These are phyloP conservation scores for Penicillium sp. DNA, from an alignment of 2,329 filamentous ascomycete genomes.

Conservation along the genomic window DNA sequence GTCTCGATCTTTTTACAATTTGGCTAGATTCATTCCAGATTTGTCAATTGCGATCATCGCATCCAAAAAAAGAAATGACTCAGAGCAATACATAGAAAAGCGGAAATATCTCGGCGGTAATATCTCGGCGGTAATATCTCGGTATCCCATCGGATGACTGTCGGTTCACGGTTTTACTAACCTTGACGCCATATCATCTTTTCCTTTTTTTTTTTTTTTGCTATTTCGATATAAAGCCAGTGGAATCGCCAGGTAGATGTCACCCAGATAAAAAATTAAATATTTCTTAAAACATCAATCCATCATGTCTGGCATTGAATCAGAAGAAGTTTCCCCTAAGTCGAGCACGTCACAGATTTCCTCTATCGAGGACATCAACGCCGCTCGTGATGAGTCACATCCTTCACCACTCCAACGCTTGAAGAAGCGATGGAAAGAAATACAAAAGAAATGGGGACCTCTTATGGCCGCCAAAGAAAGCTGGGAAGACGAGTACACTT, in stretches of 20 bases:
- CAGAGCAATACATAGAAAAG: neutral
- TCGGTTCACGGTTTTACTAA: constrained; percentile 5
- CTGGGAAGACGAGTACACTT: constrained; percentile 25
- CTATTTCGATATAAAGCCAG: constrained; percentile 4
- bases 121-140: constrained; percentile 3
- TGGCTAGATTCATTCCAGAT: neutral
- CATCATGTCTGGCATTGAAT: neutral
- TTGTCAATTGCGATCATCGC: neutral
- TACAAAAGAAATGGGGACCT: constrained; percentile 19
- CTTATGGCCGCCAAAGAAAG: constrained; percentile 21
- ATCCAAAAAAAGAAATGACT: neutral
- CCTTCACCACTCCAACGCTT: constrained; percentile 3
- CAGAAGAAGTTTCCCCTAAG: neutral
- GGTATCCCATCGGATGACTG: neutral
- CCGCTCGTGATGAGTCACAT: neutral
- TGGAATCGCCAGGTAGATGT: neutral
- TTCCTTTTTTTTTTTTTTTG: neutral
- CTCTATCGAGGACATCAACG: constrained; percentile 1
- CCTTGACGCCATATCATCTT: neutral
- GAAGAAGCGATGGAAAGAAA: constrained; percentile 9
- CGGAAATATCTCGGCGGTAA: neutral
- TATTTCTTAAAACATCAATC: neutral
- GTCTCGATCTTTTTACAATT: neutral
- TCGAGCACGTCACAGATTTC: neutral
- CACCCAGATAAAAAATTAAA: neutral